Base-by-base conservation (phyloP, 345 rosid species). In the Eucalyptus camaldulensis region DNA sequence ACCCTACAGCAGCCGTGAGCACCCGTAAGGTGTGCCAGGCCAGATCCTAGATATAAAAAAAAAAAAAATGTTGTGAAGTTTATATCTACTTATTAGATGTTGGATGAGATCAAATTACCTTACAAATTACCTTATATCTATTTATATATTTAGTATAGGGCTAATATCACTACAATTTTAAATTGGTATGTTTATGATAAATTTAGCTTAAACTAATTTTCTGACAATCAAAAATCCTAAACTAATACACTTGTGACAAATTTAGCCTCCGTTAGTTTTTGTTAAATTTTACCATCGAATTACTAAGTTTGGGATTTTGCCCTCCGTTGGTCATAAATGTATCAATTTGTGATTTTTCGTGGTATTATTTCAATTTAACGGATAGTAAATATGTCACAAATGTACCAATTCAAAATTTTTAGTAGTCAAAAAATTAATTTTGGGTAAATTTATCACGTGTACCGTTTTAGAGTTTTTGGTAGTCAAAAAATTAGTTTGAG, bases 391-490 rank as follows among this genome's bases (percentile, higher is more conserved):
- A 0, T 50, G 1, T 50, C 3, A 50, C 0, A 50, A 5, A 15
- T 50, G 19, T 50, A 50, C 1, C 0, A 50, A 15, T 50, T 50
- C 2, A 50, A 15, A 0, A 0, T 6, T 50, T 50, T 50, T 50
- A 15, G 53, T 50, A 1, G 7, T 50, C 7, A 50, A 50, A 50
- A 2, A 50, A 50, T 50, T 50, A 50, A 15, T 50, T 50, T 50
- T 2, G 17, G 0, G 1, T 50, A 50, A 50, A 50, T 50, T 50
- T 50, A 50, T 50, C 17, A 49, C 0, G 1, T 2, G 3, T 49
- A 0, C 51, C 2, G 1, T 0, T 5, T 49, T 49, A 0, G 51
- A 6, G 1, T 49, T 14, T 49, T 49, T 49, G 51, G 17, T 49
- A 49, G 3, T 49, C 7, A 13, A 49, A 49, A 49, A 49, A 49